These are phyloP conservation scores for Glycine tomentella DNA, from an alignment of 306 rosid genomes.

Conservation along the genomic window DNA sequence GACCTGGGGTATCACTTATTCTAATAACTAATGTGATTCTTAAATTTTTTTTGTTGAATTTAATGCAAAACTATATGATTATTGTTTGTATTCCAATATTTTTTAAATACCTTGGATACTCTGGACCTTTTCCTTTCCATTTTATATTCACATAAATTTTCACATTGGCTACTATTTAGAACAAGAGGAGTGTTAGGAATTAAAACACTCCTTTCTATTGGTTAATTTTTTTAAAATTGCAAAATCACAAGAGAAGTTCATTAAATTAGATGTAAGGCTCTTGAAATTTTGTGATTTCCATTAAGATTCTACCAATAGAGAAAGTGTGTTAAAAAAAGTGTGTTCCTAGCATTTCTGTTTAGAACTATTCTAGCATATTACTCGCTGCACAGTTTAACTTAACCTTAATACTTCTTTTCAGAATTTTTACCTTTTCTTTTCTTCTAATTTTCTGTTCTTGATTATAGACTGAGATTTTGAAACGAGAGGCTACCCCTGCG, in stretches of 20 bases:
- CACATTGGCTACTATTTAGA: not conserved
- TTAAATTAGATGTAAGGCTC: not conserved
- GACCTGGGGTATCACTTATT: not conserved
- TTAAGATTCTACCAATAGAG: not conserved
- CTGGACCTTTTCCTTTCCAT: constrained; percentile 16
- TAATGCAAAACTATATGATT: constrained; percentile 5
- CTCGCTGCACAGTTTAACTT: constrained; percentile 27
- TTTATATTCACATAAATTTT: constrained; percentile 22
- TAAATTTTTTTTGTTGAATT: not conserved
- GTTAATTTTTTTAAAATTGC: not conserved
- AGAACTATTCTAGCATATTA: constrained; percentile 34
- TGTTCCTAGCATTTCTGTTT: not conserved
- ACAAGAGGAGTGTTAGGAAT: not conserved
- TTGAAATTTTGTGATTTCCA: not conserved
- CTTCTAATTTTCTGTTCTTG: constrained; percentile 3
- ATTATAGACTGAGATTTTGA: constrained; percentile 85
- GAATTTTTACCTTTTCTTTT: not conserved
- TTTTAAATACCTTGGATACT: not conserved
- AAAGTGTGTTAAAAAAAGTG: not conserved
- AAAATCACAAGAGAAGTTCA: not conserved
- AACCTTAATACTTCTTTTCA: not conserved
- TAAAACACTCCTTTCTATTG: not conserved
- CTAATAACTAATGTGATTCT: not conserved
- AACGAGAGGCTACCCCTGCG: constrained; percentile 86
- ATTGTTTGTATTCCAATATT: not conserved